Evolutionary conservation across 1,284 basidiomycete species (phyloP), one percentile per base, ranked within the genome.

Genomic region (Boletus mariae): DNA sequence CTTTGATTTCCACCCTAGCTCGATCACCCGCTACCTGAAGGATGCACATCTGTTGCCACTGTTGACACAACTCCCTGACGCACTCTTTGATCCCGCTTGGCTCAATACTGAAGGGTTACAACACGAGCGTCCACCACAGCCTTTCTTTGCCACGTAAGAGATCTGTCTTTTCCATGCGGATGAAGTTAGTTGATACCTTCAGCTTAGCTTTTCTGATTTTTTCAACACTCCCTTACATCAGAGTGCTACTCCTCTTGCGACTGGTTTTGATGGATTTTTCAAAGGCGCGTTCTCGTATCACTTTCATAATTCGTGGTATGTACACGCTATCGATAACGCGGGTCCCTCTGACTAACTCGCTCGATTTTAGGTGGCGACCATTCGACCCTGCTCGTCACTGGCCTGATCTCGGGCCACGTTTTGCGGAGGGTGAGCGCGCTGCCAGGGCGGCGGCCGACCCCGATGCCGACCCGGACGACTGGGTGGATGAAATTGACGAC

Each of bases 41-140:
- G 41, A 42, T 26, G 41, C 41, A 12, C 11, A 26, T 25, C 11
- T 42, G 25, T n/a, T 15, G 13, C 41, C 41, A 15, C 8, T 42
- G 25, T 42, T 42, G 23, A 26, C 41, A 13, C 23, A 42, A 26
- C 25, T 42, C 15, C 41, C 41, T n/a, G 41, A 42, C 23, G 41
- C 41, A 25, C 41, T 42, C 15, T 42, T 42, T 26, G 41, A 93
- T 71, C 83, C 89, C 5, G 90, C 90, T 4, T 93, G 90, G 90
- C 72, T 92, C 23, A 89, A 87, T 59, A 84, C 85, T 47, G 91
- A 94, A 69, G 78, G 84, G 50, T 89, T 85, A 64, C 90, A 92
- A 62, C 75, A 84, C 4, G 41, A 42, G 25, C 41, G 41, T 26
- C 41, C 41, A 26, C 41, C 41, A 42, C 41, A 26, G 15, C 91